Conservation (phyloP, 2,329 filamentous ascomycete genomes). For the Botrytis elliptica region DNA sequence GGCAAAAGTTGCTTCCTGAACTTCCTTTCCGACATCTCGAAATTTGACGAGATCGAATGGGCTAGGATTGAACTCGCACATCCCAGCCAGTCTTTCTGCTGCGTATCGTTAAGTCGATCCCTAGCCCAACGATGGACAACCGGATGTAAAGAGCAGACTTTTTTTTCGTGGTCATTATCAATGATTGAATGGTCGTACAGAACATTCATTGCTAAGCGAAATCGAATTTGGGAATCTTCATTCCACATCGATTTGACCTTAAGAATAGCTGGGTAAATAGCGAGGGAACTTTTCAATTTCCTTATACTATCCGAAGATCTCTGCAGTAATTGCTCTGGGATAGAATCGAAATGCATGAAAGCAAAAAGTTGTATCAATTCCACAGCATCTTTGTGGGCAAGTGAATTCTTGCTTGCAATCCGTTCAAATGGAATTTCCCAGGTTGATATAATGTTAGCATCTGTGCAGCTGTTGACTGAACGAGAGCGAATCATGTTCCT, state of each 20-base stretch:
- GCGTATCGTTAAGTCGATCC: constrained; percentile 30
- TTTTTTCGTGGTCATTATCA: constrained; percentile 19
- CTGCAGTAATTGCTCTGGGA: constrained; percentile 15
- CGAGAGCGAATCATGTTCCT: not conserved
- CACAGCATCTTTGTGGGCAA: constrained; percentile 30
- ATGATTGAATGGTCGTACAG: constrained; percentile 32
- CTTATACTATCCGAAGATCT: constrained; percentile 27
- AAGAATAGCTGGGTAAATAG: constrained; percentile 11
- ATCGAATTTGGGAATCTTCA: constrained; percentile 28
- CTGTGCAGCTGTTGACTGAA: not conserved
- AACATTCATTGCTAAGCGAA: constrained; percentile 30
- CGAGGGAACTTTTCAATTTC: not conserved
- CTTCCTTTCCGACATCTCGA: constrained; percentile 22
- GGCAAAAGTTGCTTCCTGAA: constrained; percentile 32
- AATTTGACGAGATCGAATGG: constrained; percentile 20
- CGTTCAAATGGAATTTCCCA: constrained; percentile 22
- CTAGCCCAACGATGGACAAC: constrained; percentile 40
- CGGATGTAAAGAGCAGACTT: constrained; percentile 35
- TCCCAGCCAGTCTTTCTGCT: not conserved
- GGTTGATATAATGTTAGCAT: constrained; percentile 22
- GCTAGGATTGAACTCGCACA: constrained; percentile 15
- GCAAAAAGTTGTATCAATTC: constrained; percentile 22
- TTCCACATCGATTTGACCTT: constrained; percentile 28
- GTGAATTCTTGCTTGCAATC: constrained; percentile 21
- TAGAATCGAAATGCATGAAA: constrained; percentile 23